Evolutionary conservation across 148 eudicot species (phyloP).

Genomic region (Persicaria maculosa): DNA sequence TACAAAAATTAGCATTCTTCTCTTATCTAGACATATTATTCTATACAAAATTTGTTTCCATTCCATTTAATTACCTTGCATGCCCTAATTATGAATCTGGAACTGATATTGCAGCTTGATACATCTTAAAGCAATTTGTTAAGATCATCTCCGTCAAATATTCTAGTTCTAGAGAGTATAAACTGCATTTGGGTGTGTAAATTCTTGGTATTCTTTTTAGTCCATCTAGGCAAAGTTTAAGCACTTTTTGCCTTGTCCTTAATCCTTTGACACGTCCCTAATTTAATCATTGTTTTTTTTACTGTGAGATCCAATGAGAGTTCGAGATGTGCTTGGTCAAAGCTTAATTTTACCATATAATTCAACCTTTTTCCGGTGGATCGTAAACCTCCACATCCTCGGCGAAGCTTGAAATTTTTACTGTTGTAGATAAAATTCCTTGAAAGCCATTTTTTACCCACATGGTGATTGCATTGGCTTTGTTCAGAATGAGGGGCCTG

Average conservation of each 20-base stretch:
- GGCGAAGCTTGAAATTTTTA: neutral
- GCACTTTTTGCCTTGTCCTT: conserved; percentile 8
- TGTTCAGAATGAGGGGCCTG: neutral
- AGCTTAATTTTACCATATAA: neutral
- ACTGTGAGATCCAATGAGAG: conserved; percentile 35
- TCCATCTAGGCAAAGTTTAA: conserved; percentile 5
- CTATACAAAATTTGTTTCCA: too few species aligned
- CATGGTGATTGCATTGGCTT: conserved; percentile 8
- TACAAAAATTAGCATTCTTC: too few species aligned
- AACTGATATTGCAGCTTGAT: neutral
- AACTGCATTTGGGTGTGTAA: conserved; percentile 9
- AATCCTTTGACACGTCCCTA: conserved; percentile 12
- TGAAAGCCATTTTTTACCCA: neutral
- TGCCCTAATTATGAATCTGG: neutral
- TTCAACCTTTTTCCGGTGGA: conserved; percentile 7
- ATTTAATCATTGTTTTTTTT: neutral
- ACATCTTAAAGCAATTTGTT: neutral
- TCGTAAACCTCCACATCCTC: conserved; percentile 3
- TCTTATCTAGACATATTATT: too few species aligned
- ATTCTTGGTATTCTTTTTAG: neutral
- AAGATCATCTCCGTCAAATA: neutral
- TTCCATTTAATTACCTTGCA: too few species aligned
- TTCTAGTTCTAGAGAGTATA: neutral
- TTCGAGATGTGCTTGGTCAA: conserved; percentile 23
- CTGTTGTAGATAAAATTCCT: neutral